Base-by-base conservation (phyloP, 2,329 filamentous ascomycete species). In the Hymenoscyphus albidus region DNA sequence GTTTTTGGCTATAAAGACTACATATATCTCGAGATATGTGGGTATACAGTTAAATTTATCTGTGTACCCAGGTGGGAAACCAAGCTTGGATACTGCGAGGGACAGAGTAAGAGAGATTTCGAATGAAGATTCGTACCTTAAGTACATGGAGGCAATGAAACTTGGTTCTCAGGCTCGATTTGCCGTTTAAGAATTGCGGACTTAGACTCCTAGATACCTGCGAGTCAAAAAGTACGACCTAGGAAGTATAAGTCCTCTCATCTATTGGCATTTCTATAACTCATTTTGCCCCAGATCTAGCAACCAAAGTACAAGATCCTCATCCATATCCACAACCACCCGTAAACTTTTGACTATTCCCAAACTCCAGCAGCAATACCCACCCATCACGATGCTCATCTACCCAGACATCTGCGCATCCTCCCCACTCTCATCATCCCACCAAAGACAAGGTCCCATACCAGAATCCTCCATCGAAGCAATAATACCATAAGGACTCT, bases 401-500 rank as follows among this genome's bases (percentile, higher is more conserved):
- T 55, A 32, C 51, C 12, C 18, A 18, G 31, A 13, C 14, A 16
- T n/a, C 16, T n/a, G 27, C 44, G 67, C 64, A 39, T 70, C 68
- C 9, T 55, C 67, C n/a, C 65, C 69, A 32, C 67, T 67, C 9
- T 65, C 70, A 0, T 65, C 70, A 66, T 87, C 84, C 85, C 86
- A 88, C 87, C 87, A 89, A 59, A 88, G 73, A 70, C 84, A 87
- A 16, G 85, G 82, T 1, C 87, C 87, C 1, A 89, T 76, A 3
- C 86, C 87, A 61, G 85, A 81, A 59, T 82, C 82, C 61, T 84
- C 83, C 87, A 89, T 89, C 69, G 81, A 85, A 7, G 83, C 87
- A 65, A 81, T 85, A 69, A 94, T 84, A 67, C 82, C 83, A 79
- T 92, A 95, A 0, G 91, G 89, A 5, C 90, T 87, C 66, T 82